Base-by-base conservation (phyloP, 2,329 filamentous ascomycete genomes). In the Fusarium sp. region DNA sequence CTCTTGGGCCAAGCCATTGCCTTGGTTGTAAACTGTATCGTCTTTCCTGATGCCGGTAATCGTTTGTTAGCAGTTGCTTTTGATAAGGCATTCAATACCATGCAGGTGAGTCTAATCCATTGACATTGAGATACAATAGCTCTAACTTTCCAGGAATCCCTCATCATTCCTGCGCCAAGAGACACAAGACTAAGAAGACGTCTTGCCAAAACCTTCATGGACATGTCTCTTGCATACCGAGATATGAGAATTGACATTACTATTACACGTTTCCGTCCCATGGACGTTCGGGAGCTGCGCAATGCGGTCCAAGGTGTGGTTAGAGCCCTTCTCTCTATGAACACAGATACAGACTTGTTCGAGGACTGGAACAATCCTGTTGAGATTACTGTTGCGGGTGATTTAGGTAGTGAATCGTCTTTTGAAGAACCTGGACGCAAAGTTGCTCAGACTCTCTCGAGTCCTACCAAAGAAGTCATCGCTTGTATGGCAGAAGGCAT, bases 201-300 rank as follows among this genome's bases (percentile, higher is more conserved):
- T 38, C 76, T 90, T 18, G 81, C 83, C 6, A 82, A 81, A 63
- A 81, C 83, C 1, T 88, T 88, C 60, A 85, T 89, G 61, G 82
- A 86, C 58, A 79, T 89, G 55, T 88, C 87, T 15, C 81, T 86
- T 64, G 84, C 84, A 3, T 84, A 87, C 62, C 81, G 87, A 74
- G 87, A 90, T 68, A 81, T 89, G 61, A 81, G 82, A 14, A 81
- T 88, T 53, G 87, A 89, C 55, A 81, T 88, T n/a, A 86, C 86
- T 2, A 76, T 88, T 6, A 87, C 86, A 2, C 80, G 83, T 1
- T 86, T 88, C 59, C 77, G 76, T 13, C 86, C 87, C 3, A 76
- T 79, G 13, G 86, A 89, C 71, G 79, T 87, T 20, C 76, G 78
- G 38, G 77, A 79, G 7, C 76, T 89, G 31, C 83, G 87, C 54